phyloP scores from a whole-genome alignment of 2,329 filamentous ascomycete genomes.

The Davidsoniella neocaledoniae region DNA sequence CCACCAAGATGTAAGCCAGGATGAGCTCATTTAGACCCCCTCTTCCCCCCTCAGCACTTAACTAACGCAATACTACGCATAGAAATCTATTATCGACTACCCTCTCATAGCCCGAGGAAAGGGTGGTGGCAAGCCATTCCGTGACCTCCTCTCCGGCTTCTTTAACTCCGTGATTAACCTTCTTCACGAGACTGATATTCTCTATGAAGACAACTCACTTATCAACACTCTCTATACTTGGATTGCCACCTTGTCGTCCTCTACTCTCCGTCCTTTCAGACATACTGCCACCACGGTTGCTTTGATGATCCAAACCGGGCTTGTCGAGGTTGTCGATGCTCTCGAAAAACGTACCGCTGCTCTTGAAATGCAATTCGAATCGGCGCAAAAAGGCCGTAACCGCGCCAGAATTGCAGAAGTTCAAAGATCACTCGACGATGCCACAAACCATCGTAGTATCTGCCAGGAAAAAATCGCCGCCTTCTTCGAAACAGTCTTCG shows the following conservation, averaged over 20 bases:
- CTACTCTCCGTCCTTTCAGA: constrained; percentile 71
- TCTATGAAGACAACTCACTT: constrained; percentile 62
- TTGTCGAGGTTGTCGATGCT: constrained; percentile 57
- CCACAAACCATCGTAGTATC: constrained; percentile 49
- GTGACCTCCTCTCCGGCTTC: constrained; percentile 60
- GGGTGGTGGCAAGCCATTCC: constrained; percentile 54
- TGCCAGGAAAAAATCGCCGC: constrained; percentile 62
- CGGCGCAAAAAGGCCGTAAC: constrained; percentile 56
- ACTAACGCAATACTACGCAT: constrained; percentile 22
- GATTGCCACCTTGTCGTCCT: constrained; percentile 82
- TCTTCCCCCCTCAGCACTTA: not conserved
- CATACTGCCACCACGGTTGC: constrained; percentile 84
- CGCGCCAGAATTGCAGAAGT: constrained; percentile 61
- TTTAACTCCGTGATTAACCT: constrained; percentile 60
- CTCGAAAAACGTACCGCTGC: constrained; percentile 58
- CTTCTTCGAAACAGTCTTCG: constrained; percentile 82
- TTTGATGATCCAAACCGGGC: constrained; percentile 58
- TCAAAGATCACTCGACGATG: constrained; percentile 53
- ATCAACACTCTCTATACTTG: constrained; percentile 82
- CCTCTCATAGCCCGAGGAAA: constrained; percentile 74
- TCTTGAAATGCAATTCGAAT: constrained; percentile 61
- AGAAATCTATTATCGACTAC: constrained; percentile 67
- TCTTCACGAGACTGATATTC: constrained; percentile 62
- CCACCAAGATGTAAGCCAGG: constrained; percentile 52
- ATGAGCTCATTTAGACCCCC: not conserved